Evolutionary conservation across 208 protist species (phyloP), one percentile per base, ranked within the genome.

Genomic region (Acanthamoeba culbertsoni): DNA sequence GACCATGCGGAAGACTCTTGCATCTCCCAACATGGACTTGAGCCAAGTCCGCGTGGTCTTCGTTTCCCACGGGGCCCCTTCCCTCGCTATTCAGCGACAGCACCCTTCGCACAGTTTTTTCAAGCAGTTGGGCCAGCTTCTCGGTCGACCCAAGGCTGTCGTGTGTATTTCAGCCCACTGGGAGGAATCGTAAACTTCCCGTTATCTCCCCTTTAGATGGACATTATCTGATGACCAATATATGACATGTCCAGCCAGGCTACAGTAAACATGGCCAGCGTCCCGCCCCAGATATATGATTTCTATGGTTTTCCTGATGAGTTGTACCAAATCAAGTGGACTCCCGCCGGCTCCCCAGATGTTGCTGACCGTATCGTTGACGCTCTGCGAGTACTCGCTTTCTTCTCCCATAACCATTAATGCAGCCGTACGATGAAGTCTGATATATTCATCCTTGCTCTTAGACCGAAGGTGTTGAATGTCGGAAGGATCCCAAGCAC

Each of bases 131-230:
- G 68, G 68, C 68, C 42, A 43, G 33, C 68, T 79, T 45, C 93
- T 96, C 93, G 94, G 94, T 16, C 59, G 94, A 35, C 97, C 97
- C 45, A 96, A 93, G 23, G 97, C 95, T 10, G 97, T 98, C 40
- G 94, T 97, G 7, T 94, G 98, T 5, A 94, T 98, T 12, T 97
- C 96, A 26, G 98, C 97, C 33, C 98, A 98, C 93, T 98, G 98
- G 95, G 93, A 98, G 68, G 37, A 31, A 88, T 43, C 53, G 84
- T 82, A 68, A 26, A 10, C 16, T 26, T 20, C 20, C 20, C 16
- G 4, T 62, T n/a, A 14, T 62, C 53, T 62, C 2, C 53, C 79
- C 48, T 65, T 42, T 20, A 46, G 82, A 43, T 63, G n/a, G n/a
- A n/a, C n/a, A n/a, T n/a, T n/a, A n/a, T n/a, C n/a, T n/a, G n/a